Evolutionary conservation across 495 filamentous ascomycete genomes (phyloP), one percentile per base, ranked within the genome.

Genomic region (Neurospora hispaniola): DNA sequence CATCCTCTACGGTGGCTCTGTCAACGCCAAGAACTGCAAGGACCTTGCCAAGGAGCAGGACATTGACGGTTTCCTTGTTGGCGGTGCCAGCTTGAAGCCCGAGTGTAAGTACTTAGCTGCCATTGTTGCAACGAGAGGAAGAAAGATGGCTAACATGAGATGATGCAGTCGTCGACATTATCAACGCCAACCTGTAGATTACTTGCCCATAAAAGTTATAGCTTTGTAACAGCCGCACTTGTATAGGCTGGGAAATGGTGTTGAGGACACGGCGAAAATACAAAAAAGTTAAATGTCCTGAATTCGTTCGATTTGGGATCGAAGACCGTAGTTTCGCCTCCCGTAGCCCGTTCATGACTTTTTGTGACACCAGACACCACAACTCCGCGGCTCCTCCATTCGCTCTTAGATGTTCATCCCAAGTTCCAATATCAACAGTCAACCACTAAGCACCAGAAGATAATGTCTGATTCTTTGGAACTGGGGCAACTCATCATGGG

Each of bases 41-140:
- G 95, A 98, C 39, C 89, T 99, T 78, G 91, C 92, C 76, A 92
- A 91, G 85, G 89, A 98, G 88, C 81, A 87, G 73, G 96, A 99
- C 86, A 95, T 99, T 83, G 96, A 99, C 82, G 96, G 96, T 27
- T 99, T 99, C 88, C 89, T 99, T 78, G 96, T 99, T 79, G 96
- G 96, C 77, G 96, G 96, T 83, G 96, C 96, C 76, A 97, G 93
- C 85, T 89, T 99, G 86, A 99, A 99, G 90, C 96, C 96, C 78
- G 96, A 94, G 77, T 98, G 93, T 95, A 84, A 87, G 93, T 90
- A 12, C 20, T n/a, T n/a, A n/a, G n/a, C 4, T 14, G 16, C 6
- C 16, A 0, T 38, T 41, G 5, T 39, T 31, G 10, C 35, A 10
- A 35, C 4, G 1, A 11, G 2, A 31, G 35, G 27, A 9, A 39